Conservation (phyloP, 345 rosid genomes). For the Pugionium dolabratum region DNA sequence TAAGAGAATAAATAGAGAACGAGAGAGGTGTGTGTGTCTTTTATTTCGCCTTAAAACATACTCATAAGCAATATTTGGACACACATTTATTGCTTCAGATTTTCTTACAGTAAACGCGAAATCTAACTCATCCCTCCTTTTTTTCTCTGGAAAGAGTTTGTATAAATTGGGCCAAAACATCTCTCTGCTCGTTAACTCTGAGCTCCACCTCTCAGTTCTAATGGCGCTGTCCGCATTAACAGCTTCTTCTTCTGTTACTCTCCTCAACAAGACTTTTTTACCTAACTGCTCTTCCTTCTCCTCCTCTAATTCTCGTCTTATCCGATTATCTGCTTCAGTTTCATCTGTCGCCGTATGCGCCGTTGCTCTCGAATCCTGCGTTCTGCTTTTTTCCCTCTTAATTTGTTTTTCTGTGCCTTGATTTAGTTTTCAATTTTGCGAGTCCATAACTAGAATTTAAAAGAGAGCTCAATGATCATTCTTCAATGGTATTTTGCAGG, state of each 20-base stretch:
- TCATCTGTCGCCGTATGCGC: constrained; percentile 39
- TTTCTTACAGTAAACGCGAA: constrained; percentile 7
- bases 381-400: background rate
- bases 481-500: constrained; percentile 15
- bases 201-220: constrained; percentile 11
- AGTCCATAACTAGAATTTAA: background rate
- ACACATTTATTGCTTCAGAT: constrained; percentile 28
- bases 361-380: constrained; percentile 47
- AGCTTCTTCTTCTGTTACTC: constrained; percentile 41
- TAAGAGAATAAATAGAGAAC: background rate
- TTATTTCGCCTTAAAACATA: constrained; percentile 22
- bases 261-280: constrained; percentile 38
- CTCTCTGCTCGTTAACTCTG: constrained; percentile 27
- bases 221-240: constrained; percentile 46
- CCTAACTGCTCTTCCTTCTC: constrained; percentile 43
- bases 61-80: constrained; percentile 1
- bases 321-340: constrained; percentile 38
- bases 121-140: background rate
- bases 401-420: background rate
- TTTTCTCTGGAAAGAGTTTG: background rate
- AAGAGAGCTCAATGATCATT: background rate
- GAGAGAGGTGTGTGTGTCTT: constrained; percentile 27
- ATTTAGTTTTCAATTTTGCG: constrained; percentile 1
- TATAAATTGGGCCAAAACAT: constrained; percentile 25
- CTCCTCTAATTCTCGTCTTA: constrained; percentile 33